These are phyloP conservation scores for Amanita phalloides DNA, from an alignment of 768 basidiomycete genomes.

Conservation along the genomic window DNA sequence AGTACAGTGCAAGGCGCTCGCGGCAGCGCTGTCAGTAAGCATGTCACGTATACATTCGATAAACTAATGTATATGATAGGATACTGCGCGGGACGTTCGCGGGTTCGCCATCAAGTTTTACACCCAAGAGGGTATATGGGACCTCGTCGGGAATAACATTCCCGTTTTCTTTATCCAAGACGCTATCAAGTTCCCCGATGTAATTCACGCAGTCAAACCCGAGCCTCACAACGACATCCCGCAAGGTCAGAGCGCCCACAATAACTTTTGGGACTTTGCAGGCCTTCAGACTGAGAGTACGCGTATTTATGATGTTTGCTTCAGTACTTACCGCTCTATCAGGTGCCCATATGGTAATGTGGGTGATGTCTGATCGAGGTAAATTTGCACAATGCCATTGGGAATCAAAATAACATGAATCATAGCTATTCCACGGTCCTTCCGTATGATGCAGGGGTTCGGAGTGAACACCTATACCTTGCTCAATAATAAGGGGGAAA, in stretches of 20 bases:
- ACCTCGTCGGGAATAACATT: conserved; percentile 77
- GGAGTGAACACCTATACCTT: conserved; percentile 82
- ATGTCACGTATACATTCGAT: neutral
- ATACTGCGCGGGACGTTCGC: conserved; percentile 75
- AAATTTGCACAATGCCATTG: neutral
- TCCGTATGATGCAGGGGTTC: conserved; percentile 84
- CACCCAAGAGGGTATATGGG: conserved; percentile 80
- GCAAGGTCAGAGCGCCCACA: conserved; percentile 59
- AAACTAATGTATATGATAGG: conserved; percentile 20
- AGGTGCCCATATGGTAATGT: conserved; percentile 69
- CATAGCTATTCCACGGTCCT: conserved; percentile 67
- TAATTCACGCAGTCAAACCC: conserved; percentile 78
- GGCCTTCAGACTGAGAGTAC: conserved; percentile 48
- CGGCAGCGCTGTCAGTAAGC: conserved; percentile 62
- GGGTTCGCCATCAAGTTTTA: conserved; percentile 84
- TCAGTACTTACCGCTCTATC: neutral
- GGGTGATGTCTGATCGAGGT: conserved; percentile 77
- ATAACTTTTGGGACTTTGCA: conserved; percentile 85
- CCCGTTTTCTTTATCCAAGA: conserved; percentile 80
- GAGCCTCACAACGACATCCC: conserved; percentile 80
- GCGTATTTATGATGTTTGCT: neutral
- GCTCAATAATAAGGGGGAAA: conserved; percentile 52
- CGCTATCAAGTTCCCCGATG: conserved; percentile 77
- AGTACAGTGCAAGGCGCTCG: conserved; percentile 75
- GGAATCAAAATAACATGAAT: neutral